Base-by-base conservation (phyloP, 139 green algal genomes). In the Coelastrella sp. region DNA sequence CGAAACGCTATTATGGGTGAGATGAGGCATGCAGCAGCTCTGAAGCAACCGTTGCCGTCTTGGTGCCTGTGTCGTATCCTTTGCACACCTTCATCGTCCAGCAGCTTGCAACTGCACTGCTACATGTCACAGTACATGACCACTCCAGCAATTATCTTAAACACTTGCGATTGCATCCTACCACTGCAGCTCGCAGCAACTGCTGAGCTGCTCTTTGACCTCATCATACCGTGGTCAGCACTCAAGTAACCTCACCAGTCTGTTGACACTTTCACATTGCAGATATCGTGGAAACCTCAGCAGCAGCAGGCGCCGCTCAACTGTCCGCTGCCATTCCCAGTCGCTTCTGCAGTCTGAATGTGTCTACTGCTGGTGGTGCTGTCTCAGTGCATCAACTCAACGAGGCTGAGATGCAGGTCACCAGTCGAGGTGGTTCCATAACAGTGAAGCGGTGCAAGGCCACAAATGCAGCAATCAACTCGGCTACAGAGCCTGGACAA, bases 341-440 rank as follows among this genome's bases (percentile, higher is more conserved):
- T 38, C 78, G 78, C 38, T 84, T 84, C 78, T 84, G 78, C 41
- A 62, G 78, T 40, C 8, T 84, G 27, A 7, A 4, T 27, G 78
- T 76, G 78, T 48, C 78, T 11, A 84, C 78, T 37, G 78, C 35
- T 6, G 78, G 78, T 51, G 78, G 78, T 25, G 6, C 17, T 51
- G 41, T 84, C 30, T 7, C 19, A 8, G n/a, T 75, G 27, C 62
- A 40, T 5, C 41, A 66, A 32, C 60, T 84, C 34, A 40, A 84
- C n/a, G 78, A 84, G 62, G 78, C 78, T 4, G 41, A 73, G 34
- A 37, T 84, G 60, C 59, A 64, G 78, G 27, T 75, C 13, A 21
- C 9, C n/a, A 75, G 27, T 2, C 5, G 17, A 4, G 78, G 78
- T 13, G 78, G 76, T 30, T 19, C 27, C 19, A 51, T 68, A 34